phyloP scores from a whole-genome alignment of 768 basidiomycete genomes.

The Tricholoma terreum region DNA sequence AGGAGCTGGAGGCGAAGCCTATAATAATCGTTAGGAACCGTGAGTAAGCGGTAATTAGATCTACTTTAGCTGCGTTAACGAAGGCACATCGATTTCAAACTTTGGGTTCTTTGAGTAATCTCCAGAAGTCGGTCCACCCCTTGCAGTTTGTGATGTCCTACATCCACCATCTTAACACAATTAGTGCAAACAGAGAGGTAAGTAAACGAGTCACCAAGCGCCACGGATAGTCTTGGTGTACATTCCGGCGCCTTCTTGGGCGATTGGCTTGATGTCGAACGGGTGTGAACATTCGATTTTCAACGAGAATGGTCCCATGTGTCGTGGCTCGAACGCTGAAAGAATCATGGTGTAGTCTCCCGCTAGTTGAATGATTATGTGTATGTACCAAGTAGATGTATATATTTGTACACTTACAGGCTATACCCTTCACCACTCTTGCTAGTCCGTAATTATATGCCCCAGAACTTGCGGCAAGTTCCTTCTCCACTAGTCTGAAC shows the following conservation, averaged over 20 bases:
- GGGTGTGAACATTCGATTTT: conserved; percentile 58
- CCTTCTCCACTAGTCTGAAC: conserved; percentile 56
- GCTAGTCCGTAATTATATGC: conserved; percentile 80
- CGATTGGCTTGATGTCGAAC: conserved; percentile 63
- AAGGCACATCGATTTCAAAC: conserved; percentile 57
- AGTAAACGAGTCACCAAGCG: conserved; percentile 54
- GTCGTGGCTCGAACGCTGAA: conserved; percentile 77
- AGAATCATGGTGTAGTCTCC: conserved; percentile 84
- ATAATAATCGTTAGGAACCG: background rate
- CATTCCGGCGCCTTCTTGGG: conserved; percentile 92
- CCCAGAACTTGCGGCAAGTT: conserved; percentile 71
- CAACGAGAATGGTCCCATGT: conserved; percentile 64
- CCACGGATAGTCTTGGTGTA: conserved; percentile 67
- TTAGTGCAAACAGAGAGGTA: background rate
- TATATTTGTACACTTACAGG: conserved; percentile 39
- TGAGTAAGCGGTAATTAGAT: conserved; percentile 11
- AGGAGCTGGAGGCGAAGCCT: conserved; percentile 72
- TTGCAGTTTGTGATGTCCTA: conserved; percentile 60
- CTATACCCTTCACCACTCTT: conserved; percentile 45
- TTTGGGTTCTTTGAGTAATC: conserved; percentile 67
- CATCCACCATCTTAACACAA: background rate
- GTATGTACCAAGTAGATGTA: background rate
- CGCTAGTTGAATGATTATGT: conserved; percentile 33
- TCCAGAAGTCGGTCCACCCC: conserved; percentile 64
- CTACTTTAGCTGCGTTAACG: conserved; percentile 56